Percentiles rank a stretch among this genome's conserved stretches.
Conservation (phyloP, 768 basidiomycete species). For the Tricholoma terreum region DNA sequence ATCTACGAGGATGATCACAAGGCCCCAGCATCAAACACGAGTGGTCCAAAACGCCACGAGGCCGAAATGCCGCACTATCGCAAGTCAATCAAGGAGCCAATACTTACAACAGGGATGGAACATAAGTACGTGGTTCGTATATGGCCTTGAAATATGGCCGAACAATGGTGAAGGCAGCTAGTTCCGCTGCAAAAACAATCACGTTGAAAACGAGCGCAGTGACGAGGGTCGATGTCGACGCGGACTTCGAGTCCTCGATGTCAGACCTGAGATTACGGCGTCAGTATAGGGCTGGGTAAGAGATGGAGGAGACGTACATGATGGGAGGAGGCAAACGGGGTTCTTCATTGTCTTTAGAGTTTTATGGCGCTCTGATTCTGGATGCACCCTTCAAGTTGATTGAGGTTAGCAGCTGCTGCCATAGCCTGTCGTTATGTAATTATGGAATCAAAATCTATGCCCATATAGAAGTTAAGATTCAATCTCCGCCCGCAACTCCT, state of each 20-base stretch:
- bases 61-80: background rate
- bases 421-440: too few relatives aligned
- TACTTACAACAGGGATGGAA: constrained; percentile 40
- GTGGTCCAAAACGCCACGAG: background rate
- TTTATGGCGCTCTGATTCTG: too few relatives aligned
- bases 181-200: constrained; percentile 65
- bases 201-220: constrained; percentile 85
- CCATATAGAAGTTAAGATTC: too few relatives aligned
- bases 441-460: too few relatives aligned
- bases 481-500: too few relatives aligned
- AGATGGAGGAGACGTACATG: constrained; percentile 18
- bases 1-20: background rate
- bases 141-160: constrained; percentile 84
- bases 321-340: constrained; percentile 9
- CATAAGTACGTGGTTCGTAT: constrained; percentile 85
- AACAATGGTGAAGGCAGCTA: constrained; percentile 77
- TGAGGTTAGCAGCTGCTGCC: too few relatives aligned
- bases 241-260: constrained; percentile 42
- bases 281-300: background rate
- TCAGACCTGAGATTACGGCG: constrained; percentile 31
- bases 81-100: background rate
- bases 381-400: too few relatives aligned
- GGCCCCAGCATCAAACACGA: background rate
- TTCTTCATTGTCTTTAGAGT: background rate
- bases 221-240: constrained; percentile 76